phyloP scores from a whole-genome alignment of 2,329 filamentous ascomycete genomes.

The Trichoderma sp. region DNA sequence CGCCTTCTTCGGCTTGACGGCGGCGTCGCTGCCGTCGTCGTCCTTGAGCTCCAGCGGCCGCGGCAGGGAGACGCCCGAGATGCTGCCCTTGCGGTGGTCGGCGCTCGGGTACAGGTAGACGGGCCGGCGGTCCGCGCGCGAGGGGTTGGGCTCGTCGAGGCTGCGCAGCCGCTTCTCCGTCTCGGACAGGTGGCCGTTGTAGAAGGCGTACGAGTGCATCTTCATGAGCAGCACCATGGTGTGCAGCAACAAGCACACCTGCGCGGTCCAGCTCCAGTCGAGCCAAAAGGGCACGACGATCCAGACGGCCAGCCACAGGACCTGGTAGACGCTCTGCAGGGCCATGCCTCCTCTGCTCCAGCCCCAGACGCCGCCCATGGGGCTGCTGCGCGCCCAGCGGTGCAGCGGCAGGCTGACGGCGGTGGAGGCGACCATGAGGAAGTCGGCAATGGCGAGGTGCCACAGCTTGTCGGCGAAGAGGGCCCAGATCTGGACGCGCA shows the following conservation, averaged over 20 bases:
- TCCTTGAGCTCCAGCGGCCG: slow-evolving; percentile 14
- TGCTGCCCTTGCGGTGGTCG: slow-evolving; percentile 51
- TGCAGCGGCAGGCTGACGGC: slow-evolving; percentile 74
- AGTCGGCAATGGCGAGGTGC: slow-evolving; percentile 81
- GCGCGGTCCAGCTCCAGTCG: slow-evolving; percentile 94
- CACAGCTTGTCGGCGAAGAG: slow-evolving; percentile 87
- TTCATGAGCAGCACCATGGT: slow-evolving; percentile 95
- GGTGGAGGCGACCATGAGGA: slow-evolving; percentile 80
- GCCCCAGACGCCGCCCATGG: slow-evolving; percentile 56
- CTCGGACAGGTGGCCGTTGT: slow-evolving; percentile 92
- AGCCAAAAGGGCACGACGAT: slow-evolving; percentile 80
- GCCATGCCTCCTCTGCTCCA: slow-evolving; percentile 80
- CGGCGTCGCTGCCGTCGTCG: slow-evolving; percentile 3
- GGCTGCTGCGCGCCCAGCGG: slow-evolving; percentile 59
- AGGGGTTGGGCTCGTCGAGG: slow-evolving; percentile 76
- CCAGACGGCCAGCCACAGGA: slow-evolving; percentile 79
- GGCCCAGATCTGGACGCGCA: slow-evolving; percentile 84
- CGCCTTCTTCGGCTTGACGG: neutral
- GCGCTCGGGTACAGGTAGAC: slow-evolving; percentile 75
- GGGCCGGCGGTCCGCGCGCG: slow-evolving; percentile 63
- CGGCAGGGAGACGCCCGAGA: slow-evolving; percentile 40
- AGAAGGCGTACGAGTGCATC: slow-evolving; percentile 98
- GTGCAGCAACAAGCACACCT: slow-evolving; percentile 92
- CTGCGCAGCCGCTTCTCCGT: slow-evolving; percentile 78
- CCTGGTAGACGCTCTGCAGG: slow-evolving; percentile 81